Evolutionary conservation across 257 asterid species (phyloP).

Genomic region (Solanum clarkiae): DNA sequence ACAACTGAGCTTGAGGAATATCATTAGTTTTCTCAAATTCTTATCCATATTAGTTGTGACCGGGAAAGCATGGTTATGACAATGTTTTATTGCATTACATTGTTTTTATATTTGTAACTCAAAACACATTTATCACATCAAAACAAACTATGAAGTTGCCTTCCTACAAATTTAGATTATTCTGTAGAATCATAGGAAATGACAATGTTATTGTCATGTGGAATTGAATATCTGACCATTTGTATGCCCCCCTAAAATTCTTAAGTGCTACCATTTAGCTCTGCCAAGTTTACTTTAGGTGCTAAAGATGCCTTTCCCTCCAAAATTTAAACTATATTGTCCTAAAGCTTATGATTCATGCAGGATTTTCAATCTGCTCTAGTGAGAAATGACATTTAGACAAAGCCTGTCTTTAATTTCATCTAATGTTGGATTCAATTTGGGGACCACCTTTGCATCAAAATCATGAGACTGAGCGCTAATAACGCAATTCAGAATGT

Average conservation of each 20-base stretch:
- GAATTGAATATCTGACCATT: neutral
- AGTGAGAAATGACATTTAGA: slow-evolving; percentile 58
- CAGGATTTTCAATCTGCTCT: slow-evolving; percentile 75
- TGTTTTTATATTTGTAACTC: neutral
- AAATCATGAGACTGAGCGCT: neutral
- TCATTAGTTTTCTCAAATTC: slow-evolving; percentile 49
- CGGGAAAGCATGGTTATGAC: slow-evolving; percentile 27
- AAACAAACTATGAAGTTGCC: neutral
- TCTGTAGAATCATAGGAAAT: neutral
- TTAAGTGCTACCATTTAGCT: neutral
- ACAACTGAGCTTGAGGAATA: slow-evolving; percentile 26
- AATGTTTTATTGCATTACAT: neutral
- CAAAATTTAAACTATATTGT: neutral
- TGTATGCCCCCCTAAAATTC: neutral
- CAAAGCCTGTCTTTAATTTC: slow-evolving; percentile 41
- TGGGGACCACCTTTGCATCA: neutral
- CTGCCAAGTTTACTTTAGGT: neutral
- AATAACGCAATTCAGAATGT: neutral
- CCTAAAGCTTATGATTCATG: neutral
- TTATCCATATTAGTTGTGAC: slow-evolving; percentile 77
- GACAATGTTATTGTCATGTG: neutral
- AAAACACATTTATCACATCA: neutral
- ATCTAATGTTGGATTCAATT: neutral
- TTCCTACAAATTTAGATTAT: neutral
- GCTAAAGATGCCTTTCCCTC: neutral